Evolutionary conservation across 1,284 basidiomycete species (phyloP).

Genomic region (Microbotryum silenes-acaulis): DNA sequence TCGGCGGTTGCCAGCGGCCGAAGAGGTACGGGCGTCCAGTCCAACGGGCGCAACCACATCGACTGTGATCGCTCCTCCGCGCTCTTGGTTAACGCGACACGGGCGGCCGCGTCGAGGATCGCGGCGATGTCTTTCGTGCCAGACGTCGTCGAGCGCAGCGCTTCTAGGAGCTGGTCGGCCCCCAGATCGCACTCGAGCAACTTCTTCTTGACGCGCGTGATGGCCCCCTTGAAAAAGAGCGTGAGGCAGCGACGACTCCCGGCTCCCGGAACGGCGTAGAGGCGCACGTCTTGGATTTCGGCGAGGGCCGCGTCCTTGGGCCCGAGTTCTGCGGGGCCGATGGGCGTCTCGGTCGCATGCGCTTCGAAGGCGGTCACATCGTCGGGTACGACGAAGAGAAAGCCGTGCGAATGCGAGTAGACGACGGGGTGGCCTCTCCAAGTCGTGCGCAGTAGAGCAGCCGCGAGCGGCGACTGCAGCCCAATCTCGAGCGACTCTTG

Average conservation of each 20-base stretch:
- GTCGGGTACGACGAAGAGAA: slow-evolving; percentile 30
- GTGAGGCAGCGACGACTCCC: slow-evolving; percentile 5
- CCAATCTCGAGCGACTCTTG: slow-evolving; percentile 7
- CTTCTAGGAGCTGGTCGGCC: background rate
- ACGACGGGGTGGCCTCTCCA: slow-evolving; percentile 30
- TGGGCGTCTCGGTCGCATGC: slow-evolving; percentile 31
- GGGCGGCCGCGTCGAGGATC: background rate
- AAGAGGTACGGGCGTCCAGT: slow-evolving; percentile 26
- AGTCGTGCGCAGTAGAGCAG: slow-evolving; percentile 32
- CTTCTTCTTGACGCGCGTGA: slow-evolving; percentile 18
- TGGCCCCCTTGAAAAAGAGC: slow-evolving; percentile 1
- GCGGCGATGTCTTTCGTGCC: background rate
- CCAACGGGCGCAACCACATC: slow-evolving; percentile 32
- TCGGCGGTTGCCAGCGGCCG: background rate
- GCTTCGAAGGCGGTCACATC: slow-evolving; percentile 29
- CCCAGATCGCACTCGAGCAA: slow-evolving; percentile 14
- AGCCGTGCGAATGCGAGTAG: slow-evolving; percentile 32
- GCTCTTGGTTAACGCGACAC: too few species aligned
- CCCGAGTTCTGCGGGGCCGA: slow-evolving; percentile 16
- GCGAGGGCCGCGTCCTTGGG: slow-evolving; percentile 15
- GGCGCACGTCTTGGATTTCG: slow-evolving; percentile 13
- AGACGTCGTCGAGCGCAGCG: background rate
- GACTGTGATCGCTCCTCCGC: slow-evolving; percentile 8
- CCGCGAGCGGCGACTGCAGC: slow-evolving; percentile 24
- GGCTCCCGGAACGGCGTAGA: slow-evolving; percentile 10